Evolutionary conservation across 345 rosid species (phyloP).

Genomic region (Eucalyptus marginata): DNA sequence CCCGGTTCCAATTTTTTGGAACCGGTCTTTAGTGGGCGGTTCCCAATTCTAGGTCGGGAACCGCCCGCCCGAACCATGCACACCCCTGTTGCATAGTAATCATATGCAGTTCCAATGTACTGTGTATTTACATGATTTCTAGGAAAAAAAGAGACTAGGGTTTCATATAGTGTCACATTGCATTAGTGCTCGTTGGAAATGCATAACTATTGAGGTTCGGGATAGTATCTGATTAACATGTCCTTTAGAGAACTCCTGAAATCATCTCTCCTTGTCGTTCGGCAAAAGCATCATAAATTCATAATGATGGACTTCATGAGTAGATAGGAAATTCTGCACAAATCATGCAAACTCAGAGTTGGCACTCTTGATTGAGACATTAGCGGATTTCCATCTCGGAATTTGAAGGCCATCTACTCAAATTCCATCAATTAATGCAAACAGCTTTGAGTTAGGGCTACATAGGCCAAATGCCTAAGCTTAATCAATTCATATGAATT

Average conservation of each 20-base stretch:
- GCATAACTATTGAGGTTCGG: not conserved
- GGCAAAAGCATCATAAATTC: not conserved
- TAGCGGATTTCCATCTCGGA: not conserved
- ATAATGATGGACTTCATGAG: not conserved
- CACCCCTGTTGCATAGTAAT: not conserved
- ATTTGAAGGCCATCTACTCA: not conserved
- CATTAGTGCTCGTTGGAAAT: not conserved
- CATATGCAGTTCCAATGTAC: not conserved
- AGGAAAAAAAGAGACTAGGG: not conserved
- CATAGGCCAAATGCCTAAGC: accelerated
- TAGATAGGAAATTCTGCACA: not conserved
- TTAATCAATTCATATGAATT: not conserved
- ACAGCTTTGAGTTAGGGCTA: not conserved
- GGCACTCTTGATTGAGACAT: not conserved
- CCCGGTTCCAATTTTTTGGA: no score
- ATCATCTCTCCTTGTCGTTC: not conserved
- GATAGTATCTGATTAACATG: not conserved
- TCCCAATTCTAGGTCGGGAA: no score
- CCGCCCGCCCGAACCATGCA: no score
- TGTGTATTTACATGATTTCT: not conserved
- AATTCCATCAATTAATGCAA: not conserved
- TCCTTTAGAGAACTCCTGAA: not conserved
- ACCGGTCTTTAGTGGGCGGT: no score
- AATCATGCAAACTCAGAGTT: not conserved
- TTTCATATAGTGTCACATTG: not conserved